Evolutionary conservation across 495 filamentous ascomycete species (phyloP).

Genomic region (Neurospora pannonica): DNA sequence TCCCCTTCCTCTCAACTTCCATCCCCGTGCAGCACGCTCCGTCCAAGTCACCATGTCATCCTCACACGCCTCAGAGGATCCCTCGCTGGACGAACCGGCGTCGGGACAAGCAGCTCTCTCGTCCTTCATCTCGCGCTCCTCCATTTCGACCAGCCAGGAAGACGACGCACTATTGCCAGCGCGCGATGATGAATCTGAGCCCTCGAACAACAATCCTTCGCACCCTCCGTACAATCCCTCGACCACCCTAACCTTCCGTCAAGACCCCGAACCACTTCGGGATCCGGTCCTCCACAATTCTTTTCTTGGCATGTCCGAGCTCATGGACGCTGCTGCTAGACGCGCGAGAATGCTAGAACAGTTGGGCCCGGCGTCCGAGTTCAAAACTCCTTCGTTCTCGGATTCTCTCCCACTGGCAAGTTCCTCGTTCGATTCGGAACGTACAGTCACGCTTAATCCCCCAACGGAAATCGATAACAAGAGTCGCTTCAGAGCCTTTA

Average conservation of each 20-base stretch:
- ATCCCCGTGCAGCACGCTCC: neutral
- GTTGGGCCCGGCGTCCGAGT: neutral
- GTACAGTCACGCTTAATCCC: neutral
- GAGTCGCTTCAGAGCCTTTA: slow-evolving; percentile 10
- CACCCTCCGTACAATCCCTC: neutral
- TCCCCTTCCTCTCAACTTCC: neutral
- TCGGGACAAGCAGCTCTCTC: neutral
- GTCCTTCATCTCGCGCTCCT: neutral
- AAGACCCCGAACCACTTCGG: neutral
- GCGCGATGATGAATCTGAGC: neutral
- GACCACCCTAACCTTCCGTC: neutral
- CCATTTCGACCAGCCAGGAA: neutral
- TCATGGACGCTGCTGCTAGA: neutral
- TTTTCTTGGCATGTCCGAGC: neutral
- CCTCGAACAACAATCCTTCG: neutral
- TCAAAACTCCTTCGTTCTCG: neutral
- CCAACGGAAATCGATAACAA: slow-evolving; percentile 5
- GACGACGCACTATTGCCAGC: neutral
- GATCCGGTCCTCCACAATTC: neutral
- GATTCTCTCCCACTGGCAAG: neutral
- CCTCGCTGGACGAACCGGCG: neutral
- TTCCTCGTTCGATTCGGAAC: neutral
- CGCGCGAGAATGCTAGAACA: neutral
- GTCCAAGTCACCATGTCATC: neutral
- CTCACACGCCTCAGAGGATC: neutral